A percentile compares a stretch with the other conserved stretches of the same genome.
Conservation (phyloP, 148 eudicot species). For the Chenopodium quinoa region DNA sequence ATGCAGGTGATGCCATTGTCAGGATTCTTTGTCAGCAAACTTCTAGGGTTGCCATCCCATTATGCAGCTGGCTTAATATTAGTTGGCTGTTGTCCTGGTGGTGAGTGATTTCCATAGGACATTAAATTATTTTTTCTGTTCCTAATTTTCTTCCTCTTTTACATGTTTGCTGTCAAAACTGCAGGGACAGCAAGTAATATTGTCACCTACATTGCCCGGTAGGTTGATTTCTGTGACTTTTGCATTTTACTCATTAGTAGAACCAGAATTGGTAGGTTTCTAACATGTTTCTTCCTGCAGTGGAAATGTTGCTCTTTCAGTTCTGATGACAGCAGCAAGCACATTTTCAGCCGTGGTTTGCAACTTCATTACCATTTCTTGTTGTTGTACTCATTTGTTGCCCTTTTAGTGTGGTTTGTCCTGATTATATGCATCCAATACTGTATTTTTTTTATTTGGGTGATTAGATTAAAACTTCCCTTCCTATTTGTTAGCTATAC, state of each 20-base stretch:
- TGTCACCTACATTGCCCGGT: conserved; percentile 88
- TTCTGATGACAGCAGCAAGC: conserved; percentile 88
- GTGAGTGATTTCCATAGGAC: conserved; percentile 35
- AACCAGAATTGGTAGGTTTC: neutral
- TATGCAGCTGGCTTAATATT: conserved; percentile 85
- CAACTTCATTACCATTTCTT: conserved; percentile 21
- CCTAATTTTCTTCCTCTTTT: conserved; percentile 9
- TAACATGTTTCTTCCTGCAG: conserved; percentile 38
- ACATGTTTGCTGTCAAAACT: conserved; percentile 18
- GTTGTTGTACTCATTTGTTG: neutral
- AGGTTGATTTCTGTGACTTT: conserved; percentile 13
- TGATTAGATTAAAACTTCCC: neutral
- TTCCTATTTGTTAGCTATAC: neutral
- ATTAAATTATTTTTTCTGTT: neutral
- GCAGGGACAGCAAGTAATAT: conserved; percentile 92
- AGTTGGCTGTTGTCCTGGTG: conserved; percentile 92
- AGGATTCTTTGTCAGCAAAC: conserved; percentile 68
- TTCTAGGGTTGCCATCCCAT: conserved; percentile 63
- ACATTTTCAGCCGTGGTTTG: conserved; percentile 82
- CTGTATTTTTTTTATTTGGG: neutral
- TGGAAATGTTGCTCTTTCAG: conserved; percentile 89
- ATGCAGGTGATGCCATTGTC: conserved; percentile 86
- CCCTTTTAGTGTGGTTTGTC: neutral
- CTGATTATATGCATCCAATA: neutral
- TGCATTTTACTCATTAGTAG: neutral